Base-by-base conservation (phyloP, 2,329 filamentous ascomycete genomes). In the Colletotrichum destructivum region DNA sequence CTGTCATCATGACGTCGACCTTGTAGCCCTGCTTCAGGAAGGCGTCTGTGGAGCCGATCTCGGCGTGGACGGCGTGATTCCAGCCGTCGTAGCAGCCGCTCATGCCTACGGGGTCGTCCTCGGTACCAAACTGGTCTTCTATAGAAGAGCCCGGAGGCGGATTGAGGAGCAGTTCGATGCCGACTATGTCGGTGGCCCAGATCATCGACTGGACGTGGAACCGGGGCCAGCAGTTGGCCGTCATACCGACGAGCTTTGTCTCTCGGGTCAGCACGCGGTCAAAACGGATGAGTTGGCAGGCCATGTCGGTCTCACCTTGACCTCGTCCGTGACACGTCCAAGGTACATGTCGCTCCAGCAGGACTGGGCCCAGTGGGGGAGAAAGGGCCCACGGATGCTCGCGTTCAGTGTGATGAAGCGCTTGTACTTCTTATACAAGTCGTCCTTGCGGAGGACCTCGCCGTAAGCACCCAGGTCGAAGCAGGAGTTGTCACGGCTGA, bases 301-400 rank as follows among this genome's bases (percentile, higher is more conserved):
- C 64, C 23, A 9, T 15, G 12, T 13, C n/a, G 15, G 35, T 64
- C 69, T 62, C 69, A 79, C 79, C 77, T 80, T 81, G 49, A 75
- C 75, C 51, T 75, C 69, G 18, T 79, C 76, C 15, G 77, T 81
- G 31, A 83, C 21, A 11, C 76, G 75, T 9, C 73, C 69, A 11
- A 82, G 74, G 35, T 78, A 83, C 18, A 78, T 70, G 63, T 82
- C 81, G 31, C 76, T 78, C 82, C 81, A 84, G 75, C 82, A 84
- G n/a, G 67, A 71, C 15, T 74, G 54, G 70, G 77, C 77, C 78
- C 78, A 82, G 46, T 76, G 74, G 2, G 81, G 82, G 15, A 82
- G 61, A 72, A 83, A 83, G 0, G 82, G 82, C 0, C 82, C 82
- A 21, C 81, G 76, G 11, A 83, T 73, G 62, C 76, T 79, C 12